These are phyloP conservation scores for Daldinia bambusicola DNA, from an alignment of 495 filamentous ascomycete genomes.

Conservation along the genomic window DNA sequence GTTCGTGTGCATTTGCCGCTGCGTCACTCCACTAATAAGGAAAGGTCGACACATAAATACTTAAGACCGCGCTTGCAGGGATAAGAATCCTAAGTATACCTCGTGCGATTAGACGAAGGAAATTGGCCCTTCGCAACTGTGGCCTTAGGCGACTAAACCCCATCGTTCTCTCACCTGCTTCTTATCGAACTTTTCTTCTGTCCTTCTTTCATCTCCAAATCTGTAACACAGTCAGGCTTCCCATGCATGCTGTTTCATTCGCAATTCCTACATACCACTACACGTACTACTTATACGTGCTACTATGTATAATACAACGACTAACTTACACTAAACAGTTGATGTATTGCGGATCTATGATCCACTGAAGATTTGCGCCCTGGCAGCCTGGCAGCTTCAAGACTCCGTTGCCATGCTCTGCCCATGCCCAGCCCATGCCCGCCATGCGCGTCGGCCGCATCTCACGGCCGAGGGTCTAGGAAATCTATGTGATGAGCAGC, in stretches of 20 bases:
- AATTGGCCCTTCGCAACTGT: constrained; percentile 13
- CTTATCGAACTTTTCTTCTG: constrained; percentile 42
- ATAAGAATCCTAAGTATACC: constrained; percentile 36
- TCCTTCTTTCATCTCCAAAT: constrained; percentile 40
- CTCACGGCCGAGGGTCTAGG: constrained; percentile 16
- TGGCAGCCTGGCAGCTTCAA: constrained; percentile 1
- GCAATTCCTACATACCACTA: constrained; percentile 25
- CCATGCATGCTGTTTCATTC: constrained; percentile 40
- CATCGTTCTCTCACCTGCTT: constrained; percentile 8
- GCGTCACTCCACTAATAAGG: constrained; percentile 40
- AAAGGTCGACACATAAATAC: constrained; percentile 20
- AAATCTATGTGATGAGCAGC: constrained; percentile 13
- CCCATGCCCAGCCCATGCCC: constrained; percentile 23
- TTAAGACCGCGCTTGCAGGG: constrained; percentile 18
- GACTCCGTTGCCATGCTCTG: constrained; percentile 26
- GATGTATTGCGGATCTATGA: constrained; percentile 36
- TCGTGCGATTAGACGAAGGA: constrained; percentile 23
- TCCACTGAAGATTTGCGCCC: constrained; percentile 37
- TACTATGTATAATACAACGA: constrained; percentile 14
- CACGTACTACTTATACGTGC: not conserved
- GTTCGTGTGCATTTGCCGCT: constrained; percentile 36
- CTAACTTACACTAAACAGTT: constrained; percentile 24
- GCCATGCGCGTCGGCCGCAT: constrained; percentile 28
- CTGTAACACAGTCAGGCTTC: constrained; percentile 33
- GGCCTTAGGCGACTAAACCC: not conserved